phyloP scores from a whole-genome alignment of 2,329 filamentous ascomycete genomes.

The Drechslerella coelobrocha region DNA sequence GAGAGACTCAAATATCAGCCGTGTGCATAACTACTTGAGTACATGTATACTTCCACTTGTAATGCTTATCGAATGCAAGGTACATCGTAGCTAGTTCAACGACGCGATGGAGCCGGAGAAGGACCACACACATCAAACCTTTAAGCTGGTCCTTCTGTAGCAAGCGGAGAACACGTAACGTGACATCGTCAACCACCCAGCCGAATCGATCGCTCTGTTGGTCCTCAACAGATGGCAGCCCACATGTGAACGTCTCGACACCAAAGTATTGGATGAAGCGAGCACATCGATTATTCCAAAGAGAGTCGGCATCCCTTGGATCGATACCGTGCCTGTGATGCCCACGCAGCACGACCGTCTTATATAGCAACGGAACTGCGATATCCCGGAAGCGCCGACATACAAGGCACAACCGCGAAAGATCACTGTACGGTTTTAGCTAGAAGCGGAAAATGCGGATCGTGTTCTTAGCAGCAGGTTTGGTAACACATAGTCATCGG shows the following conservation, averaged over 20 bases:
- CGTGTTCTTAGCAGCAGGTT: not conserved
- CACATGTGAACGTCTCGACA: conserved; percentile 3
- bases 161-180: not conserved
- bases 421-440: conserved; percentile 5
- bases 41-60: not conserved
- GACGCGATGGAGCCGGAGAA: too few species aligned
- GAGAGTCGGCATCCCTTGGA: not conserved
- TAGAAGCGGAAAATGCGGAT: not conserved
- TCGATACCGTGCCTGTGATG: not conserved
- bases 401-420: conserved; percentile 8
- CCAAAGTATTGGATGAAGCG: conserved; percentile 6
- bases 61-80: too few species aligned
- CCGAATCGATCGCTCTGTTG: not conserved
- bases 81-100: too few species aligned
- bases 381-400: conserved; percentile 11
- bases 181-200: not conserved
- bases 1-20: not conserved
- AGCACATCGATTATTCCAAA: not conserved
- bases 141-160: conserved; percentile 3
- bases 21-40: not conserved
- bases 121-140: conserved; percentile 9
- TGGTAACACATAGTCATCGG: not conserved
- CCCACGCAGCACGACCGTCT: conserved; percentile 7
- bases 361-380: conserved; percentile 12
- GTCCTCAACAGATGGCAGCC: not conserved